These are phyloP conservation scores for Graphiopsis chlorocephala DNA, from an alignment of 2,329 filamentous ascomycete species.

Conservation along the genomic window DNA sequence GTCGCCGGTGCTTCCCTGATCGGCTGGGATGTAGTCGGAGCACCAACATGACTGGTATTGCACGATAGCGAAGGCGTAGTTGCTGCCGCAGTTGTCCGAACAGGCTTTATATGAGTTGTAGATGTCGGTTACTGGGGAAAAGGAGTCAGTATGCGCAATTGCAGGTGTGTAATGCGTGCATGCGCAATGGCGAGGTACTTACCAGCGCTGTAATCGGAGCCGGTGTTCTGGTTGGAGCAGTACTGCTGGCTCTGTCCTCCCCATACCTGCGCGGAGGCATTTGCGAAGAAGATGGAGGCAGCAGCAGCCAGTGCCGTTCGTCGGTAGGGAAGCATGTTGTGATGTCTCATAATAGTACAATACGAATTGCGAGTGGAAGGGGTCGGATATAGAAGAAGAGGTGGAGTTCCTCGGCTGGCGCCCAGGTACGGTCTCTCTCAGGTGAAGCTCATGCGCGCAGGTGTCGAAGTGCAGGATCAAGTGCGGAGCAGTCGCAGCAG, in stretches of 20 bases:
- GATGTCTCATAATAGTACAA: conserved; percentile 19
- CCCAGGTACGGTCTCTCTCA: conserved; percentile 9
- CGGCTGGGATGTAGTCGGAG: conserved; percentile 62
- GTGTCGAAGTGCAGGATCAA: not conserved
- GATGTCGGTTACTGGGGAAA: conserved; percentile 33
- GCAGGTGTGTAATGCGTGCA: not conserved
- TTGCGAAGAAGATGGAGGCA: conserved; percentile 15
- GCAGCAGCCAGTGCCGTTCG: conserved; percentile 13
- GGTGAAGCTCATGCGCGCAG: conserved; percentile 5
- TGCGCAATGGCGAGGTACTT: conserved; percentile 21
- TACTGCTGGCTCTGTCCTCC: conserved; percentile 36
- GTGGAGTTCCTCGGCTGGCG: not conserved
- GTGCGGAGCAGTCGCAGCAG: conserved; percentile 1
- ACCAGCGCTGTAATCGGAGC: conserved; percentile 36
- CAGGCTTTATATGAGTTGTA: conserved; percentile 70
- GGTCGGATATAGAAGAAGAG: not conserved
- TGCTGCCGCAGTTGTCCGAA: conserved; percentile 53
- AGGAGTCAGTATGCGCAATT: not conserved
- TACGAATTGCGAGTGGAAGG: conserved; percentile 9
- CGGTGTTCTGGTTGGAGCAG: conserved; percentile 47
- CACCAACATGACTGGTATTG: conserved; percentile 70
- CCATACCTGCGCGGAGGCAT: conserved; percentile 12
- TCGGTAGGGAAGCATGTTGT: conserved; percentile 31
- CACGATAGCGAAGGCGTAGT: conserved; percentile 67
- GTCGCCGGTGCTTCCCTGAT: conserved; percentile 37